phyloP scores from a whole-genome alignment of 2,329 filamentous ascomycete species.

The Dactylellina leptospora region DNA sequence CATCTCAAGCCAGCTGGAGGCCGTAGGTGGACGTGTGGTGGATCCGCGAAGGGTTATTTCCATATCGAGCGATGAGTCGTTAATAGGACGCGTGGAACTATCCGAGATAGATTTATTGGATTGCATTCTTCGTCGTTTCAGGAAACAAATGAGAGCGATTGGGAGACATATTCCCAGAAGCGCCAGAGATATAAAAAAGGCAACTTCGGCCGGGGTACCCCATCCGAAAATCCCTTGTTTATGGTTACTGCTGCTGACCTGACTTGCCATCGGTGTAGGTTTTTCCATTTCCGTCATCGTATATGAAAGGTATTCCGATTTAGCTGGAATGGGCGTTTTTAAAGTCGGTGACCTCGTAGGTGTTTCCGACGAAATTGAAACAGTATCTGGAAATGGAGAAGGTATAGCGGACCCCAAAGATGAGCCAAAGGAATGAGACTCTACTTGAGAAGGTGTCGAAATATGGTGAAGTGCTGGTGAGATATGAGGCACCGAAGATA shows the following conservation, averaged over 20 bases:
- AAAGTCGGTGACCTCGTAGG: conserved; percentile 5
- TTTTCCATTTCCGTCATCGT: conserved; percentile 18
- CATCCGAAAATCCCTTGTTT: conserved; percentile 33
- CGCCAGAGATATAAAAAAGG: conserved; percentile 43
- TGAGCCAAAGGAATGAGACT: conserved; percentile 37
- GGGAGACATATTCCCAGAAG: conserved; percentile 31
- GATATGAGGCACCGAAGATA: conserved; percentile 38
- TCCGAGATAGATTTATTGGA: conserved; percentile 9
- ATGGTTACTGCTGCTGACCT: background rate
- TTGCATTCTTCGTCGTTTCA: conserved; percentile 23
- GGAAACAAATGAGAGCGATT: conserved; percentile 24
- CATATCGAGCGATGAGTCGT: conserved; percentile 14
- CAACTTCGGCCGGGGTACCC: conserved; percentile 28
- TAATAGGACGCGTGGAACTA: background rate
- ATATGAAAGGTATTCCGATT: conserved; percentile 21
- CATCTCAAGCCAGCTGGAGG: conserved; percentile 51
- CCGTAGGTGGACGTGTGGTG: conserved; percentile 46
- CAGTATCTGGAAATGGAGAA: conserved; percentile 2
- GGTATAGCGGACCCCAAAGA: conserved; percentile 26
- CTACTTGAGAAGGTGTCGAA: conserved; percentile 20
- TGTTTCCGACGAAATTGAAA: background rate
- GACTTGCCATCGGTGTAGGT: conserved; percentile 13
- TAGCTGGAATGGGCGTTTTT: conserved; percentile 42
- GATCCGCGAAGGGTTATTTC: conserved; percentile 24
- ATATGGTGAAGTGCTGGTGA: conserved; percentile 14